Percentiles rank a stretch among this genome's conserved stretches.
These are phyloP conservation scores for Trametes gibbosa DNA, from an alignment of 768 basidiomycete species.

Conservation along the genomic window DNA sequence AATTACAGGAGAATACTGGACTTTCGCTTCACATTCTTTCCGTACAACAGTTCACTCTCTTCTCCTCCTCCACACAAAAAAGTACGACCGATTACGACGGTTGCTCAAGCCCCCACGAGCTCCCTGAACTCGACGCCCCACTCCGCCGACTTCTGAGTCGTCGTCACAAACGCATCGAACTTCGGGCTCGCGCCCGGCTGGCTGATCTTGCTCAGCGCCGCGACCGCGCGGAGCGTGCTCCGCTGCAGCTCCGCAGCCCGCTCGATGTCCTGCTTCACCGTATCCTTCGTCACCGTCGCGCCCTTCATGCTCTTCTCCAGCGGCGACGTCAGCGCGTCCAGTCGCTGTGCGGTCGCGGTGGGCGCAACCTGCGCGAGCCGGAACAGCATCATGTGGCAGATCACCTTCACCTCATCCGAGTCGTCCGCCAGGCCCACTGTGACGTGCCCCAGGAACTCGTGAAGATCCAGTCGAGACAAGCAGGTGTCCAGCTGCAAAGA, in stretches of 20 bases:
- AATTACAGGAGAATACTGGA: neutral
- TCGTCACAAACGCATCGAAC: constrained; percentile 81
- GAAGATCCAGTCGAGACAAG: constrained; percentile 80
- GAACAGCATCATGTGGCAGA: constrained; percentile 94
- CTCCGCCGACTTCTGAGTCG: constrained; percentile 58
- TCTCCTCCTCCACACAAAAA: neutral
- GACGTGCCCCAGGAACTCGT: constrained; percentile 79
- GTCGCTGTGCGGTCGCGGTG: constrained; percentile 73
- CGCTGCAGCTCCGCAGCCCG: constrained; percentile 87
- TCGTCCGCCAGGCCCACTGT: constrained; percentile 83
- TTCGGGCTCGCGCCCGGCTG: constrained; percentile 58
- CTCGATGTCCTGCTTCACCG: constrained; percentile 91
- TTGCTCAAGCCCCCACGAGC: constrained; percentile 33
- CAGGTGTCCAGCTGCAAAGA: constrained; percentile 80
- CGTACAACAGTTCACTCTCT: neutral
- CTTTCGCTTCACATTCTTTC: no score
- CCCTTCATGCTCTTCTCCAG: constrained; percentile 91
- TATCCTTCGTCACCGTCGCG: constrained; percentile 86
- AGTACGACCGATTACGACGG: neutral
- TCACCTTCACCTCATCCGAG: constrained; percentile 95
- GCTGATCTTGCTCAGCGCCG: constrained; percentile 77
- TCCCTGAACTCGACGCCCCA: constrained; percentile 76
- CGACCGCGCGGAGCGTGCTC: constrained; percentile 85
- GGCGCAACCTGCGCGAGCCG: constrained; percentile 86
- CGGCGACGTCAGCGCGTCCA: constrained; percentile 82